phyloP scores from a whole-genome alignment of 2,329 filamentous ascomycete species.

The Ophiostoma triangulosporum region DNA sequence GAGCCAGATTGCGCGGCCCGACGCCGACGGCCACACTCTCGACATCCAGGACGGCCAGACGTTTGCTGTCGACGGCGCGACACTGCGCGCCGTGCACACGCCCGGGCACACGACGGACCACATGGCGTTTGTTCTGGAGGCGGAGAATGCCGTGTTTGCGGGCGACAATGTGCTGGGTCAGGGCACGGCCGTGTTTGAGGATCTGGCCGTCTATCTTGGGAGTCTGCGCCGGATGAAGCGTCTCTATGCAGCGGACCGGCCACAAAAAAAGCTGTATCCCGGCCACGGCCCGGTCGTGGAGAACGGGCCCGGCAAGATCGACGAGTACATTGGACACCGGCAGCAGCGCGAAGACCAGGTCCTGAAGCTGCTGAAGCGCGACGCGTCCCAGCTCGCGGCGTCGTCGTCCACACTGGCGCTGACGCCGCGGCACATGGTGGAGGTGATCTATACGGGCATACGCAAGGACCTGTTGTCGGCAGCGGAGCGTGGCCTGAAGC shows the following conservation, averaged over 20 bases:
- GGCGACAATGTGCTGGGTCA: slow-evolving; percentile 65
- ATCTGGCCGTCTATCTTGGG: slow-evolving; percentile 46
- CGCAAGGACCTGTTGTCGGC: slow-evolving; percentile 61
- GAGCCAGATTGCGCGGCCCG: slow-evolving; percentile 27
- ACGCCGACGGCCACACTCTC: slow-evolving; percentile 7
- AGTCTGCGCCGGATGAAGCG: slow-evolving; percentile 45
- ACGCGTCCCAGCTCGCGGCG: neutral
- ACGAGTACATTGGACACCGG: slow-evolving; percentile 74
- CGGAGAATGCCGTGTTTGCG: slow-evolving; percentile 58
- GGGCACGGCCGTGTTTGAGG: slow-evolving; percentile 60
- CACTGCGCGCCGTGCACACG: slow-evolving; percentile 46
- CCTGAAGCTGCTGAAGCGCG: slow-evolving; percentile 41
- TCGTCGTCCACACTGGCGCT: slow-evolving; percentile 26
- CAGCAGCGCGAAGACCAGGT: slow-evolving; percentile 69
- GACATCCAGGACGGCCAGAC: slow-evolving; percentile 32
- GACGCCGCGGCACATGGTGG: slow-evolving; percentile 73
- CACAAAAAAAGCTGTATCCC: slow-evolving; percentile 58
- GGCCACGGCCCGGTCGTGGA: slow-evolving; percentile 73
- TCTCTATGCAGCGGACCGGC: slow-evolving; percentile 25
- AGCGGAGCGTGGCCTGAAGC: slow-evolving; percentile 61
- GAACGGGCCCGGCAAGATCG: slow-evolving; percentile 56
- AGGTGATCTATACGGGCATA: slow-evolving; percentile 70
- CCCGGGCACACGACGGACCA: slow-evolving; percentile 63
- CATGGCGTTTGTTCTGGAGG: slow-evolving; percentile 46
- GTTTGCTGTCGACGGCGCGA: slow-evolving; percentile 40